Percentiles rank a stretch among this genome's conserved stretches.
Conservation (phyloP, 163 green algal species). For the Scenedesmus sp. region DNA sequence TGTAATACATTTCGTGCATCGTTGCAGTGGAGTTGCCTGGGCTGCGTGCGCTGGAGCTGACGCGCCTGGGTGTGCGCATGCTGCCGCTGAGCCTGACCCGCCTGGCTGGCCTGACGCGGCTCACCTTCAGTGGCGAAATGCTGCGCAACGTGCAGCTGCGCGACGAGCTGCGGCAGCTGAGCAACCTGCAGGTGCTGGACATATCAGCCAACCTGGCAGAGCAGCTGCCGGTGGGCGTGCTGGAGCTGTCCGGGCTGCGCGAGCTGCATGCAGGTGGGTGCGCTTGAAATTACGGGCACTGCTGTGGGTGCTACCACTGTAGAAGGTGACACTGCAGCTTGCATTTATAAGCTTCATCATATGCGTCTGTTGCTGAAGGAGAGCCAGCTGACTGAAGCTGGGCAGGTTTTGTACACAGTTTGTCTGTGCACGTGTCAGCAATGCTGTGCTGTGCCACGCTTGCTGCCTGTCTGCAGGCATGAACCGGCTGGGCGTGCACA, state of each 20-base stretch:
- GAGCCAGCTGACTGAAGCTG: no score
- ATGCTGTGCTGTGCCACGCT: background rate
- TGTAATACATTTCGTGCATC: background rate
- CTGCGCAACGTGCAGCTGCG: constrained; percentile 48
- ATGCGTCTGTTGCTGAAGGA: background rate
- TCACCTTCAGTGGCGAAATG: constrained; percentile 50
- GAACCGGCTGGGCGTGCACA: constrained; percentile 46
- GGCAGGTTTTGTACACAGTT: background rate
- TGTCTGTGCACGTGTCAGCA: background rate
- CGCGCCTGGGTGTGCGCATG: constrained; percentile 42
- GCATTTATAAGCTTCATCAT: background rate
- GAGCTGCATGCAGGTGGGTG: constrained; percentile 46
- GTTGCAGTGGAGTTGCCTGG: constrained; percentile 35
- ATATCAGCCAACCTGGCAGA: constrained; percentile 46
- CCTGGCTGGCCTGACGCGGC: constrained; percentile 34
- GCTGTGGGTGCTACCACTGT: background rate
- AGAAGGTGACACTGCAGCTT: no score
- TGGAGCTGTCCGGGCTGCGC: constrained; percentile 24
- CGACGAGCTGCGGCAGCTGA: constrained; percentile 41
- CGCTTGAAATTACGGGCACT: background rate
- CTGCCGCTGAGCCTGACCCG: constrained; percentile 37
- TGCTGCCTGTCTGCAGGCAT: constrained; percentile 33
- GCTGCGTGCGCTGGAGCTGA: constrained; percentile 39
- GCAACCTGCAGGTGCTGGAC: constrained; percentile 40
- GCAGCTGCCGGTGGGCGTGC: constrained; percentile 36